Conservation (phyloP, 1,139 yeast genomes). For the Suhomyces coccinellae region DNA sequence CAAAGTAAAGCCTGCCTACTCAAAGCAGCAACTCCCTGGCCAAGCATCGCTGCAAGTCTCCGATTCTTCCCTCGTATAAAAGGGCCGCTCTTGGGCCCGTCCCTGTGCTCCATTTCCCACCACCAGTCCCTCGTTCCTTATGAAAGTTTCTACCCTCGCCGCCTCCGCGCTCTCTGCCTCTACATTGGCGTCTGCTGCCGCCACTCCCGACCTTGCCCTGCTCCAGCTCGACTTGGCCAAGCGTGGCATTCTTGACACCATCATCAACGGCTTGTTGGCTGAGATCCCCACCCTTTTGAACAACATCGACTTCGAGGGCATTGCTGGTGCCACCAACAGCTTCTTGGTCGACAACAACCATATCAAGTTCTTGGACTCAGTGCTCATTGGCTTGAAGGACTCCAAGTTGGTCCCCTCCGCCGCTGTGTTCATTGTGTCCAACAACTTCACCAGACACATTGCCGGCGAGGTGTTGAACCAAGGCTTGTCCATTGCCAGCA, state of each 20-base stretch:
- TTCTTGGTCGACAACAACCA: conserved; percentile 26
- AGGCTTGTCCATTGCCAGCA: conserved; percentile 19
- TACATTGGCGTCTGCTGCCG: conserved; percentile 16
- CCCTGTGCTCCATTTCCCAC: not conserved
- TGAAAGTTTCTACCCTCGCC: conserved; percentile 24
- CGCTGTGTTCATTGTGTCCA: conserved; percentile 26
- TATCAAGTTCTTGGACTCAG: conserved; percentile 27
- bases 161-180: conserved; percentile 19
- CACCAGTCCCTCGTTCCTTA: conserved; percentile 13
- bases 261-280: conserved; percentile 9
- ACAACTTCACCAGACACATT: conserved; percentile 27
- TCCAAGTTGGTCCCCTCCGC: conserved; percentile 29
- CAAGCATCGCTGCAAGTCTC: not conserved
- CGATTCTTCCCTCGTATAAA: not conserved
- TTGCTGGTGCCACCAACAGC: conserved; percentile 35
- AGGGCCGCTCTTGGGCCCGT: not conserved
- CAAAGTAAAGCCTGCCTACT: not conserved
- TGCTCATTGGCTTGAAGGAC: conserved; percentile 27
- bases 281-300: conserved; percentile 24
- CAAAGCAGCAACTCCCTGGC: conserved; percentile 2
- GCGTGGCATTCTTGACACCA: conserved; percentile 23
- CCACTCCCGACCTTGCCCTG: conserved; percentile 6
- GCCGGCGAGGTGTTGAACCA: conserved; percentile 21
- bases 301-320: conserved; percentile 27
- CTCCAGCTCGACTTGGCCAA: conserved; percentile 20